A percentile compares a stretch with the other conserved stretches of the same genome.
These are phyloP conservation scores for Fusarium phyllophilum DNA, from an alignment of 2,329 filamentous ascomycete genomes.

Conservation along the genomic window DNA sequence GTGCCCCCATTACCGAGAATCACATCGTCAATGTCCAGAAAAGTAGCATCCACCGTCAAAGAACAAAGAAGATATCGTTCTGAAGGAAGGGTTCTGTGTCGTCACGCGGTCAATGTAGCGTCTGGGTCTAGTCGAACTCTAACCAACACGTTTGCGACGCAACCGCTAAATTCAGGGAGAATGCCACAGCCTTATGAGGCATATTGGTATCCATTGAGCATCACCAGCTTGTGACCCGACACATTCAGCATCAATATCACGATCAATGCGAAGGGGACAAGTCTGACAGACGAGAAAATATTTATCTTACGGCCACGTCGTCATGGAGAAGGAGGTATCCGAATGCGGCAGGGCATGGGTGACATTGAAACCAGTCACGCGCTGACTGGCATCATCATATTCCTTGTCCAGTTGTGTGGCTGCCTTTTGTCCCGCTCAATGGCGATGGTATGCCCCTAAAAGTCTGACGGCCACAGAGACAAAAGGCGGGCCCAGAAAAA, in stretches of 20 bases:
- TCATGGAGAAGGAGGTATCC: slow-evolving; percentile 31
- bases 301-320: slow-evolving; percentile 32
- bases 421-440: slow-evolving; percentile 31
- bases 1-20: slow-evolving; percentile 42
- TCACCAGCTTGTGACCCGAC: neutral
- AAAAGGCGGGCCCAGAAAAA: slow-evolving; percentile 39
- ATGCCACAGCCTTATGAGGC: slow-evolving; percentile 26
- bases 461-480: slow-evolving; percentile 29
- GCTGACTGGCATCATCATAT: slow-evolving; percentile 39
- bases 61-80: neutral
- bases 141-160: neutral
- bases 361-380: slow-evolving; percentile 42
- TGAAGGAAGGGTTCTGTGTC: neutral
- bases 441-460: slow-evolving; percentile 31
- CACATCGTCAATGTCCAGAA: slow-evolving; percentile 27
- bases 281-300: neutral
- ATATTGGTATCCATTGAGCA: slow-evolving; percentile 12
- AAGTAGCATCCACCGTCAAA: slow-evolving; percentile 6
- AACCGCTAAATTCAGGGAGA: slow-evolving; percentile 4
- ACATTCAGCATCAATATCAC: neutral
- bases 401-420: slow-evolving; percentile 37
- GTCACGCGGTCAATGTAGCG: neutral
- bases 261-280: neutral
- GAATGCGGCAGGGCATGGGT: slow-evolving; percentile 36
- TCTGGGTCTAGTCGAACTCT: neutral